Conservation (phyloP, 345 rosid genomes). For the Excoecaria cochinchinensis region DNA sequence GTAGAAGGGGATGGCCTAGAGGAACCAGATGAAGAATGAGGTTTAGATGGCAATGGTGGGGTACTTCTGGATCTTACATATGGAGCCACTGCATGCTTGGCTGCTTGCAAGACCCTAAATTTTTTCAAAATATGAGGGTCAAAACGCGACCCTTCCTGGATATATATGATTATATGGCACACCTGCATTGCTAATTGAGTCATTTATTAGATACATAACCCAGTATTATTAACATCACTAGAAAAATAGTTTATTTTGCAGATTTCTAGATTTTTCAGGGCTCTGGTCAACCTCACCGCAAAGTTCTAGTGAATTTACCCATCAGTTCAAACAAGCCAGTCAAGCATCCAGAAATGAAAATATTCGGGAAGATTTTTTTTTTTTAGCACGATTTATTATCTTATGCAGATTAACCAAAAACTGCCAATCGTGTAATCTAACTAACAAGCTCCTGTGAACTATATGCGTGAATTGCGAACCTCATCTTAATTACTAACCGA, state of each 20-base stretch:
- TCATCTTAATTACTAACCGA: neutral
- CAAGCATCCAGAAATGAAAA: neutral
- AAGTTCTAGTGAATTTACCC: neutral
- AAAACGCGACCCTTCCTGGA: slow-evolving; percentile 65
- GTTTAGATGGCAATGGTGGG: slow-evolving; percentile 49
- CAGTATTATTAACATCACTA: neutral
- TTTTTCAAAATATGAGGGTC: slow-evolving; percentile 62
- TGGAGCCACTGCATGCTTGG: slow-evolving; percentile 63
- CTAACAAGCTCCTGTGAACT: neutral
- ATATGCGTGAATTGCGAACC: neutral
- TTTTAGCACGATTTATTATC: neutral
- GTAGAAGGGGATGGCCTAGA: slow-evolving; percentile 29
- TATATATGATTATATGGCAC: slow-evolving; percentile 67
- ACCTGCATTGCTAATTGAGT: slow-evolving; percentile 64
- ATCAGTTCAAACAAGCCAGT: neutral
- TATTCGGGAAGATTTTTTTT: neutral
- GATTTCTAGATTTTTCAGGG: neutral
- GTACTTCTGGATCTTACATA: slow-evolving; percentile 48
- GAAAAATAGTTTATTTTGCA: neutral
- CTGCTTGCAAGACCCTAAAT: slow-evolving; percentile 73
- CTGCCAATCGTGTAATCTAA: neutral
- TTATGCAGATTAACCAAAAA: neutral
- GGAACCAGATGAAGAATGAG: slow-evolving; percentile 47
- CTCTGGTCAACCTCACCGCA: neutral
- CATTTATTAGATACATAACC: slow-evolving; percentile 18